Evolutionary conservation across 192 early-diverging fungal genomes (phyloP), one percentile per base, ranked within the genome.

Genomic region (Dissophora globulifera): DNA sequence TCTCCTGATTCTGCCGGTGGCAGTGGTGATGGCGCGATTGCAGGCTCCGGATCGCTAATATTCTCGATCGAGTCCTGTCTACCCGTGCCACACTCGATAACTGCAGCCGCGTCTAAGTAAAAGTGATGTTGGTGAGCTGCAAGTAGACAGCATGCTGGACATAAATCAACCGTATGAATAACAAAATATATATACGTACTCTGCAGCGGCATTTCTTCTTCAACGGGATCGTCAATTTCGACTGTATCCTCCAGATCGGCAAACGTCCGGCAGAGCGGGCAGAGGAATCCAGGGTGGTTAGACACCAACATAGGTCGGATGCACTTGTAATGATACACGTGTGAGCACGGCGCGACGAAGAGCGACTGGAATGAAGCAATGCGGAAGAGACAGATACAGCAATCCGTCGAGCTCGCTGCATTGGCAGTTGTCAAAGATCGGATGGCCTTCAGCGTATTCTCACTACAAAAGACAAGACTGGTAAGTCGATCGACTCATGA

Each of bases 281-380:
- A 96, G 51, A 83, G 88, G 82, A 98, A 96, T 38, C 87, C 86
- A 1, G 91, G 88, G 69, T 86, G 89, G 69, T 83, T 71, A 42
- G 83, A 82, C 32, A 87, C 76, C 50, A 96, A 81, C 35, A 96
- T 79, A 1, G 94, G 93, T 61, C 90, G 91, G 70, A 94, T 91
- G 81, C 95, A 96, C 72, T 94, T 94, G 82, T 93, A 97, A 69
- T 97, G 95, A 85, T 93, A 97, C 62, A 91, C 92, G 59, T 97
- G 95, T 22, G 92, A 95, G 79, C 95, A 97, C 8, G 95, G 95
- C 1, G 94, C 93, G 32, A 95, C 84, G 79, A 97, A 97, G 66
- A 97, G 87, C 19, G 94, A 90, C 81, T 97, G 95, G 83, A 88
- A 92, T 31, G 93, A 92, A 6, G 86, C 85, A 71, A 97, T 94